phyloP scores from a whole-genome alignment of 257 asterid species.

The Solanum raphanifolium region DNA sequence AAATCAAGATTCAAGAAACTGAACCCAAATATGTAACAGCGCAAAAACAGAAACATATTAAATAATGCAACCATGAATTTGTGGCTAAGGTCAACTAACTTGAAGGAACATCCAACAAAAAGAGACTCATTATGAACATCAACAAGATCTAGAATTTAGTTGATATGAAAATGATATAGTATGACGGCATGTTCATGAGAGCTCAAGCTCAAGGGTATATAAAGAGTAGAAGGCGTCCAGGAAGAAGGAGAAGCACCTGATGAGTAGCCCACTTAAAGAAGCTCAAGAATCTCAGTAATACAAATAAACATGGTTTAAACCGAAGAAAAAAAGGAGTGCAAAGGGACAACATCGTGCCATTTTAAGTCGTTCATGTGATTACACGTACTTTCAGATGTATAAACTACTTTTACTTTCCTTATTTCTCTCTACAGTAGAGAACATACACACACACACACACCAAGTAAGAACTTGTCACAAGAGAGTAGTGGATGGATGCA shows the following conservation, averaged over 20 bases:
- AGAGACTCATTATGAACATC: neutral
- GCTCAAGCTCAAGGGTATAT: neutral
- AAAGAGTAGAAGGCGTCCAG: neutral
- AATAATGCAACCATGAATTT: neutral
- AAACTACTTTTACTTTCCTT: neutral
- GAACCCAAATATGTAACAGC: neutral
- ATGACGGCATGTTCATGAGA: neutral
- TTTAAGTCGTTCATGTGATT: neutral
- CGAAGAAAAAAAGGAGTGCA: neutral
- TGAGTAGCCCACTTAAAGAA: neutral
- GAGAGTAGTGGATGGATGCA: neutral
- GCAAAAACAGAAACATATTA: neutral
- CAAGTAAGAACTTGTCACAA: neutral
- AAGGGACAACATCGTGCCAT: neutral
- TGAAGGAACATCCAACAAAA: neutral
- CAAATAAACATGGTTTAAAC: neutral
- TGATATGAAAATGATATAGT: neutral
- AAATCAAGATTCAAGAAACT: neutral
- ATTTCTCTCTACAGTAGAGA: neutral
- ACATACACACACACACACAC: neutral
- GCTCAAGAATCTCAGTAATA: neutral
- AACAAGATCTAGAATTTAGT: neutral
- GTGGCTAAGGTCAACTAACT: neutral
- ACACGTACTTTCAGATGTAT: neutral
- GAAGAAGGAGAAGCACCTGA: neutral